Evolutionary conservation across 352 stramenopile genomes (phyloP).

Genomic region (Bremia lactucae): DNA sequence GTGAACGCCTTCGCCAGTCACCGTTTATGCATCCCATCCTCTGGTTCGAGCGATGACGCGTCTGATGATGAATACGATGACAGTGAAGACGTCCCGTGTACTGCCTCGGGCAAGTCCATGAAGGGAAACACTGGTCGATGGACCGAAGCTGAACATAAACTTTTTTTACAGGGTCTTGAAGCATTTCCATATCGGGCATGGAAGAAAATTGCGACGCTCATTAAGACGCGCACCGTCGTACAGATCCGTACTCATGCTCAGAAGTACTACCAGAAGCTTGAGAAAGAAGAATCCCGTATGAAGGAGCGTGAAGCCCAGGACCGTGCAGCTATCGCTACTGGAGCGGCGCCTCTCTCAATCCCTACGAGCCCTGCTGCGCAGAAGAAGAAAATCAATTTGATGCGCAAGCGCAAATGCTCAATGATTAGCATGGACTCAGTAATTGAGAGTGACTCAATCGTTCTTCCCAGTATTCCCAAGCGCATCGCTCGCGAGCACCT

Average conservation of each 20-base stretch:
- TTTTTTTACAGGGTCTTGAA: conserved; percentile 82
- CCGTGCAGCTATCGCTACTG: conserved; percentile 10
- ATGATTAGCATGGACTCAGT: conserved; percentile 22
- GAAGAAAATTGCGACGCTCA: conserved; percentile 90
- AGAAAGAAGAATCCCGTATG: conserved; percentile 74
- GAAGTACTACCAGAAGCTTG: conserved; percentile 86
- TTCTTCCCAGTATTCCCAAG: conserved; percentile 50
- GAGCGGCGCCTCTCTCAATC: conserved; percentile 1
- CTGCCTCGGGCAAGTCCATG: conserved; percentile 12
- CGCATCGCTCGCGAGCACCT: conserved; percentile 59
- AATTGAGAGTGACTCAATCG: conserved; percentile 13
- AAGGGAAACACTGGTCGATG: conserved; percentile 80
- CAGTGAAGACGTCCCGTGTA: conserved; percentile 5
- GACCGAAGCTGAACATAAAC: conserved; percentile 81
- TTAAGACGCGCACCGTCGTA: conserved; percentile 89
- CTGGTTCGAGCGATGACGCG: conserved; percentile 17
- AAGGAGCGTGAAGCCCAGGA: conserved; percentile 58
- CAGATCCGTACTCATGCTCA: conserved; percentile 84
- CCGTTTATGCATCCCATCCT: conserved; percentile 18
- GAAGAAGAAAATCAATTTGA: conserved; percentile 47
- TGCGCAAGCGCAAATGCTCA: conserved; percentile 64
- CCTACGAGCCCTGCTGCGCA: conserved; percentile 15
- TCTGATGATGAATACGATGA: conserved; percentile 30
- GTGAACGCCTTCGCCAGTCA: conserved; percentile 14
- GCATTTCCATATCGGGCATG: conserved; percentile 78